Evolutionary conservation across 768 basidiomycete genomes (phyloP), one percentile per base, ranked within the genome.

Genomic region (Hirschioporus abietinus): DNA sequence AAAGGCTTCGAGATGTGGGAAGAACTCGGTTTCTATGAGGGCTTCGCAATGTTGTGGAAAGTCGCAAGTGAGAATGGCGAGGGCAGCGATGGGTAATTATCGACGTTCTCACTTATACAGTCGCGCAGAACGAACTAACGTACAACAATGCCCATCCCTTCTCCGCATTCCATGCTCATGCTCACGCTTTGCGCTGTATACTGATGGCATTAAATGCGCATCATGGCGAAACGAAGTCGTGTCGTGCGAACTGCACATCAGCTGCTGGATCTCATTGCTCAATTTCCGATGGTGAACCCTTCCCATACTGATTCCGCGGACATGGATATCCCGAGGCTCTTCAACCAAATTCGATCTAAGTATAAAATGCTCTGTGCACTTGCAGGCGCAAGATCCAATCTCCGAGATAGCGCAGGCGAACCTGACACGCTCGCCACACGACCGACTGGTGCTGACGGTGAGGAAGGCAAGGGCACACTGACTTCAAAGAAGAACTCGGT

Each of bases 1-100:
- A 95, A 96, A 71, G 93, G 92, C 0, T 98, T 89, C 75, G 95
- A 96, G 77, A 88, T 97, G 77, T 98, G 95, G 95, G 96, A 98
- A 76, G 96, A 99, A 76, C 84, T 99, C 15, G 95, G 93, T 1
- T 98, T 89, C 72, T 96, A 96, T 74, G 86, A 96, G 71, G 96
- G 95, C 6, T 90, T 91, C 71, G 93, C 93, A 1, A 68, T 72
- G 65, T 84, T 88, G 65, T 97, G 93, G 92, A 75, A 79, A 67
- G 80, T 80, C 1, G 77, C 27, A n/a, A 0, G 67, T 30, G 57
- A 64, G 64, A 60, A 65, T 67, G 58, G 52, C 64, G 18, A 59
- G 57, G 17, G 52, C 34, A 8, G 60, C 59, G n/a, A 63, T 60
- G 25, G 17, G 36, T 27, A 65, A n/a, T 34, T 65, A 24, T 65